Base-by-base conservation (phyloP, 345 rosid species). In the Durio zibethinus region DNA sequence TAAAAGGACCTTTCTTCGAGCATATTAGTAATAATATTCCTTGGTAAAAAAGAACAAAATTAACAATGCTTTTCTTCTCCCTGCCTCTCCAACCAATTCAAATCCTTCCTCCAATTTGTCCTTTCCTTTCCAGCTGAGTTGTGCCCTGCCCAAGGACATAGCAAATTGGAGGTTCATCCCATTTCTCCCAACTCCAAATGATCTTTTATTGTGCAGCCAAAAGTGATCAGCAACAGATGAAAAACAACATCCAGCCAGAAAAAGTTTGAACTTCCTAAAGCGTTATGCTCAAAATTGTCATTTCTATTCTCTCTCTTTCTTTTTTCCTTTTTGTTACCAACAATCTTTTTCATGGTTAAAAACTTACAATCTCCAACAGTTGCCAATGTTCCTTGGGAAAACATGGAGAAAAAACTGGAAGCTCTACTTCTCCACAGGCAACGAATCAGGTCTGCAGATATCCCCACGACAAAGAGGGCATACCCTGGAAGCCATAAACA, bases 401-500 rank as follows among this genome's bases (percentile, higher is more conserved):
- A 38, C 62, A 62, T 48, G 40, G n/a, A 21, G 62, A 42, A 75
- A 75, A 63, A 33, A 15, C 35, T 8, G 15, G 42, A 66, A 52
- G 10, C 40, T 20, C 85, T 82, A 91, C 66, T 79, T 79, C 56
- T 81, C 90, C 16, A 75, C 79, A 42, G 86, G 64, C 76, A 83
- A 79, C 53, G 83, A 60, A 76, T 86, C 93, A 11, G 89, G 81
- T 78, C 85, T 86, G 85, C 99, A 95, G 35, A 95, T 88, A 84
- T 95, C 97, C 23, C 98, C 98, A 0, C 98, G 97, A 81, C 99
- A 95, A 47, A 95, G 90, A 33, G 97, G 99, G 76, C 99, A 95
- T 48, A 95, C 98, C 89, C 99, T 95, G 90, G 74, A 66, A 60
- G 54, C 64, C 81, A 79, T 25, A 7, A 56, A 12, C 75, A 38